Evolutionary conservation across 2,329 filamentous ascomycete species (phyloP).

Genomic region (Ophiostoma montium): DNA sequence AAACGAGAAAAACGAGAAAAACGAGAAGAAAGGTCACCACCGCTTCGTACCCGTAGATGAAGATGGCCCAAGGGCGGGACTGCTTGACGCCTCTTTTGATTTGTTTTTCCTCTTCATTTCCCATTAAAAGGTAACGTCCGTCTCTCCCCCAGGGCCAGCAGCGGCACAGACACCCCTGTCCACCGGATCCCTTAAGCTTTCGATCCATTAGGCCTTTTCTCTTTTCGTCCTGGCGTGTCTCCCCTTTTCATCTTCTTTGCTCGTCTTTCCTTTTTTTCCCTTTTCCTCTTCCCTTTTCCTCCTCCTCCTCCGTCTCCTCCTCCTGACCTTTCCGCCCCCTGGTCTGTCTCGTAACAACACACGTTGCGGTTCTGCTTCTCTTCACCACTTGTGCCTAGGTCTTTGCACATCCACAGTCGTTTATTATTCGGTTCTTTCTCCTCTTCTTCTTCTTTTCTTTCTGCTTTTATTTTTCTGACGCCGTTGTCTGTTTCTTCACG

Average conservation of each 20-base stretch:
- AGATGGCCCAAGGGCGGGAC: no score
- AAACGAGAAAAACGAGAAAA: no score
- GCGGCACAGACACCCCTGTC: not conserved
- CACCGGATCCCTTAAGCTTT: not conserved
- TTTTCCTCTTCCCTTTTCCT: not conserved
- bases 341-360: not conserved
- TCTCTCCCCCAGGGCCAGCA: no score
- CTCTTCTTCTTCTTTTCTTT: not conserved
- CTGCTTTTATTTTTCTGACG: not conserved
- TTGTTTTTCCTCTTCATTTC: not conserved
- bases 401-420: not conserved
- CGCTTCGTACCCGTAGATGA: no score
- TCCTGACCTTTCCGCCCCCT: not conserved
- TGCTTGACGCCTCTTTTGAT: not conserved
- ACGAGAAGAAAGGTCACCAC: no score
- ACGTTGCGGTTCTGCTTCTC: not conserved
- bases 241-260: slow-evolving; percentile 2
- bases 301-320: not conserved
- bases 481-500: not conserved
- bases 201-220: slow-evolving; percentile 10
- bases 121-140: no score
- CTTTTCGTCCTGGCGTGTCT: slow-evolving; percentile 5
- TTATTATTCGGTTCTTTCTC: not conserved
- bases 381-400: not conserved
- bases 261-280: slow-evolving; percentile 1